Percentiles rank a stretch among this genome's conserved stretches.
Evolutionary conservation across 2,329 filamentous ascomycete genomes (phyloP).

Genomic region (Pseudocercospora vitis): DNA sequence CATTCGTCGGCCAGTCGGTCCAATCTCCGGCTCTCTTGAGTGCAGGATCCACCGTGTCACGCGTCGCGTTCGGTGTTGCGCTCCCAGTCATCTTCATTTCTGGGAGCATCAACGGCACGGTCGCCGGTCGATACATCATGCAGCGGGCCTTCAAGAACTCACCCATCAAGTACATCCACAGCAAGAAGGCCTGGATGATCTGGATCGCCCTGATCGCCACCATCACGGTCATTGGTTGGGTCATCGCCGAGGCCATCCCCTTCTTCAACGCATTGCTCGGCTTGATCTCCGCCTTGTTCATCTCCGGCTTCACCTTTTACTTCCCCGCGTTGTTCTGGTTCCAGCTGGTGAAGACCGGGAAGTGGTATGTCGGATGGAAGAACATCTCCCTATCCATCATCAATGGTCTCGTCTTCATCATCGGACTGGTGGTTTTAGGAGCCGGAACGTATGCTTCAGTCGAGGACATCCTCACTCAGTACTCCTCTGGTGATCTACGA

Average conservation of each 20-base stretch:
- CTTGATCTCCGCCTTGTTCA: conserved; percentile 64
- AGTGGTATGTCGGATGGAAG: conserved; percentile 48
- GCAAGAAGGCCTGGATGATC: conserved; percentile 49
- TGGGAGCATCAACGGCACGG: conserved; percentile 67
- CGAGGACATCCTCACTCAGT: conserved; percentile 46
- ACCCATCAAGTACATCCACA: conserved; percentile 46
- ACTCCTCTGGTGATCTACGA: conserved; percentile 41
- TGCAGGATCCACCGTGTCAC: conserved; percentile 56
- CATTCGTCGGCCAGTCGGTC: conserved; percentile 62
- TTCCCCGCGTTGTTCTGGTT: conserved; percentile 43
- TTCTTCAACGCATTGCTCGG: conserved; percentile 70
- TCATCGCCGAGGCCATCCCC: conserved; percentile 71
- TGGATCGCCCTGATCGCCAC: conserved; percentile 61
- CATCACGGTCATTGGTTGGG: conserved; percentile 63
- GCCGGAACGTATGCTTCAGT: conserved; percentile 49
- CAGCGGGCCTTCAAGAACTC: conserved; percentile 62
- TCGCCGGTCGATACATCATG: conserved; percentile 58
- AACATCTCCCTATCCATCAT: conserved; percentile 49
- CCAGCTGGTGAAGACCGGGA: conserved; percentile 49
- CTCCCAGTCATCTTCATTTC: conserved; percentile 72
- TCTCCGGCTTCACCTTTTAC: conserved; percentile 60
- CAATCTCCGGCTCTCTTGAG: conserved; percentile 67
- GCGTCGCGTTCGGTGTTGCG: conserved; percentile 68
- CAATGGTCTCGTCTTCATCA: conserved; percentile 46
- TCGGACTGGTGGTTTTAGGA: conserved; percentile 36